Conservation (phyloP, 176 grass and related monocot genomes). For the Thalia dealbata region DNA sequence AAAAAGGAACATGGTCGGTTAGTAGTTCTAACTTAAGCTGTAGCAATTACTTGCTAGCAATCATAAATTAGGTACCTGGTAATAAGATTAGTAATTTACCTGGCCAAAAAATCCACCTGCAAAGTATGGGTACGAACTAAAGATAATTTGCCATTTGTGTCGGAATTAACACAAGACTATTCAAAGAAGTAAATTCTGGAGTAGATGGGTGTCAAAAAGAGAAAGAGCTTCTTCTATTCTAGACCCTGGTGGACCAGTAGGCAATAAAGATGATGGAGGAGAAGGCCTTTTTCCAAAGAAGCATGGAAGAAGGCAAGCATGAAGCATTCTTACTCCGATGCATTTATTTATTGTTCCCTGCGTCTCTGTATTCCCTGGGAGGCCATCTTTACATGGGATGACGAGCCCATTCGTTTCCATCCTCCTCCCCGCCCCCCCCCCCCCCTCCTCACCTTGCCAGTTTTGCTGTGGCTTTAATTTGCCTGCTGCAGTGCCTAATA, state of each 20-base stretch:
- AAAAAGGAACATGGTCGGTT: no score
- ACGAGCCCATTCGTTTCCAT: not conserved
- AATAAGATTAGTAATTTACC: no score
- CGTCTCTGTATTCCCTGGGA: not conserved
- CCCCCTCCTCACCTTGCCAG: not conserved
- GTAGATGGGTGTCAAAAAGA: not conserved
- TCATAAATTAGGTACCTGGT: no score
- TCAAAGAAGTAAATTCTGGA: not conserved
- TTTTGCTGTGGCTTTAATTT: not conserved
- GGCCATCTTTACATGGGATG: not conserved
- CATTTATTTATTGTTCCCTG: not conserved
- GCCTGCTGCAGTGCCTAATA: no score
- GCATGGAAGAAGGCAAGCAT: not conserved
- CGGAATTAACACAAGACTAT: not conserved
- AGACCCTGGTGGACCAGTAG: not conserved
- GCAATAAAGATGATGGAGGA: not conserved
- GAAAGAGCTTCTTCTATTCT: not conserved
- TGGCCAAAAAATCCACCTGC: no score
- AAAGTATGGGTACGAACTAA: no score
- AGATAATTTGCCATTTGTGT: no score
- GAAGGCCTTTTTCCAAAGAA: conserved; percentile 4
- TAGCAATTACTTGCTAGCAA: no score
- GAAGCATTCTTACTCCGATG: not conserved
- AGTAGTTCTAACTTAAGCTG: no score
- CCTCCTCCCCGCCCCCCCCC: not conserved